Evolutionary conservation across 371 early-diverging fungal species (phyloP), one percentile per base, ranked within the genome.

Genomic region (Zopfochytrium polystomum): DNA sequence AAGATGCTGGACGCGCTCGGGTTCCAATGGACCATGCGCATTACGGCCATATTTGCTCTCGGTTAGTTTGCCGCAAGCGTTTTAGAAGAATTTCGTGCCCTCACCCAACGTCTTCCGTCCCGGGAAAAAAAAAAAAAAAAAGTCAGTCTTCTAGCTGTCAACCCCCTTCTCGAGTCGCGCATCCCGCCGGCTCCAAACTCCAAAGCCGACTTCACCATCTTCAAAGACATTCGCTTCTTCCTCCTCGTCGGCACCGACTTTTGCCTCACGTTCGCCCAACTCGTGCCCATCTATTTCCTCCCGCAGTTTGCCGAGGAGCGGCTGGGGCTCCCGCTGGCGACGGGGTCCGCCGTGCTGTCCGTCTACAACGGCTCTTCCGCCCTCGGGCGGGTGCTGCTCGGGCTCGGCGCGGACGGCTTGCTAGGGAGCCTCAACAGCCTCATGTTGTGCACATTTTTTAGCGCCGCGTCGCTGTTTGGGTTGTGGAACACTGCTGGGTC

Each of bases 11-110:
- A 63, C 5, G 51, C 63, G 0, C 42, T 86, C n/a, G 86, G 80
- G 1, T 76, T 80, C 58, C 75, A 72, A 26, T 89, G 89, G 89
- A 77, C 90, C 2, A 63, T 89, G 47, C 81, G 90, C 4, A 73
- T 82, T 2, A 62, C 80, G 2, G 88, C 85, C 0, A 31, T 49
- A 7, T 6, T 58, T 7, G 13, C 31, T 2, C 52, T 60, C 27
- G 43, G 26, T 1, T 11, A 53, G 5, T 29, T 45, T 5, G 9
- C 9, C 7, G 43, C 27, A 15, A 50, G 50, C 11, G n/a, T n/a
- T n/a, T n/a, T n/a, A n/a, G n/a, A n/a, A n/a, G n/a, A n/a, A n/a
- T n/a, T n/a, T n/a, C n/a, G n/a, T n/a, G n/a, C n/a, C n/a, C n/a
- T n/a, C n/a, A n/a, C n/a, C n/a, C n/a, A n/a, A n/a, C n/a, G n/a